Conservation (phyloP, 805 yeast genomes). For the Saccharomycopsis oosterbeekiorum region DNA sequence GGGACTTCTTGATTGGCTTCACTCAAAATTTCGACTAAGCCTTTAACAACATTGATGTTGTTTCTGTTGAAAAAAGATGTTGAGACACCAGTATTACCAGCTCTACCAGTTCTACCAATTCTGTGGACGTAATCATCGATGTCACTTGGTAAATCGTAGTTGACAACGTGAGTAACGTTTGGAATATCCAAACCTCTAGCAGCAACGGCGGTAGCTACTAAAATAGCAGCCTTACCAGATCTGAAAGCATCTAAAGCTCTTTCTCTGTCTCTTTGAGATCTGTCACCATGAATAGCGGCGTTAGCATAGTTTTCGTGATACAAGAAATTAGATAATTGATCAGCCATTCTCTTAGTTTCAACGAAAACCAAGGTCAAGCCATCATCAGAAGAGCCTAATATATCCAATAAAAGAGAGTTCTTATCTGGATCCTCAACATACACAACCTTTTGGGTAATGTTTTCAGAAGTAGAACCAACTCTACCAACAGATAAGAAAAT, state of each 20-base stretch:
- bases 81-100: conserved; percentile 98
- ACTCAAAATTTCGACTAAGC: conserved; percentile 70
- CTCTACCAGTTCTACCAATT: conserved; percentile 99
- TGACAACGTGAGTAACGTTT: conserved; percentile 94
- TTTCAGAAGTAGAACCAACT: conserved; percentile 98
- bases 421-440: conserved; percentile 92
- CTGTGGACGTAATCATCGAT: conserved; percentile 98
- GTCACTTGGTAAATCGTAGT: conserved; percentile 93
- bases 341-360: conserved; percentile 99
- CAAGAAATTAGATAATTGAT: conserved; percentile 84
- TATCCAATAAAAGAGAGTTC: conserved; percentile 81
- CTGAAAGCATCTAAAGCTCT: conserved; percentile 92
- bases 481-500: conserved; percentile 96
- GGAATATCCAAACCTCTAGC: conserved; percentile 99
- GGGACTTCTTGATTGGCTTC: conserved; percentile 99
- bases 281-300: conserved; percentile 98
- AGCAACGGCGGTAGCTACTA: conserved; percentile 99
- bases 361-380: conserved; percentile 93
- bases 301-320: conserved; percentile 88
- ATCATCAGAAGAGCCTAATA: conserved; percentile 66
- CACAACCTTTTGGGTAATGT: conserved; percentile 87
- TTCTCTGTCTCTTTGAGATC: conserved; percentile 96
- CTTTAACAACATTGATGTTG: conserved; percentile 82
- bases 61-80: conserved; percentile 97
- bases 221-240: conserved; percentile 81